Base-by-base conservation (phyloP, 805 yeast genomes). In the Sporopachydermia quercuum region DNA sequence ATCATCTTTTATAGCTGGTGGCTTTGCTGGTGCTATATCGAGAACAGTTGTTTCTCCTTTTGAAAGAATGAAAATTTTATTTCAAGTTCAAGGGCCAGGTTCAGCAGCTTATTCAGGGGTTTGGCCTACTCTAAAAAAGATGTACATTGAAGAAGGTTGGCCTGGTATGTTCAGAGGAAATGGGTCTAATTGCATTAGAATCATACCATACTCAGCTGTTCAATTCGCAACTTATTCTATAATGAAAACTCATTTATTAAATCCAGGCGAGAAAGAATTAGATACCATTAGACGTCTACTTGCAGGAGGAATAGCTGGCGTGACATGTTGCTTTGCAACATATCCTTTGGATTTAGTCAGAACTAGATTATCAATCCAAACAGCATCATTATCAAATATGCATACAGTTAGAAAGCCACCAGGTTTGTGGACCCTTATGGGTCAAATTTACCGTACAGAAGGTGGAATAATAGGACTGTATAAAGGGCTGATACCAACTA, bases 41-140 rank as follows among this genome's bases (percentile, higher is more conserved):
- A 66, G 97, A 40, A 89, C 97, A 0, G 84, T 81, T 1, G 96
- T 87, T 4, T 83, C 96, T 8, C 98, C 98, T 1, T 76, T 89
- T 58, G 98, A 89, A 57, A 66, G 98, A 48, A 93, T 91, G 49
- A 89, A 89, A 59, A 91, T 91, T 45, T 59, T 89, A 17, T 74
- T 86, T 49, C 98, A 89, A 59, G 76, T 91, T 27, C 96, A 89
- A 58, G 91, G 82, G 6, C 63, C 71, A 1, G 69, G 60, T 35
- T 59, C 41, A 42, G 54, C 42, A 41, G 70, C 74, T 51, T 69
- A 72, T 38, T 60, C 65, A n/a, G 96, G 96, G 2, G 71, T 86
- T 53, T 65, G 77, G 42, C 68, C 77, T 4, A 84, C 96, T 0
- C 74, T 91, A 8, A 54, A 61, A 44, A 76, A 79, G 46, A 82